phyloP scores from a whole-genome alignment of 352 stramenopile genomes.

The Globisporangium nagaii region DNA sequence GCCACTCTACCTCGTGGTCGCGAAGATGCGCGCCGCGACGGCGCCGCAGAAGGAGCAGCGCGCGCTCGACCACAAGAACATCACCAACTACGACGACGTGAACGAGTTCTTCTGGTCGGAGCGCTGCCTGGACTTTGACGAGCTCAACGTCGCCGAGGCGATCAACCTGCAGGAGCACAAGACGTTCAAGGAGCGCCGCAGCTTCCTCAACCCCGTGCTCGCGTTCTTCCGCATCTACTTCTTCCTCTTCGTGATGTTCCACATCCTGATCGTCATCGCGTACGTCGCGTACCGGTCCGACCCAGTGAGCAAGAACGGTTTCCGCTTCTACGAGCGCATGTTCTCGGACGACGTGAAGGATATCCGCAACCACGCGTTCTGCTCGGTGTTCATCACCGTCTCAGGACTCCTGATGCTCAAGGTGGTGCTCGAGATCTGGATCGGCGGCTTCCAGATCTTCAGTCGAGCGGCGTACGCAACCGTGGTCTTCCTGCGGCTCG shows the following conservation, averaged over 20 bases:
- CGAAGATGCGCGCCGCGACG: slow-evolving; percentile 52
- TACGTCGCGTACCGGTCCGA: slow-evolving; percentile 78
- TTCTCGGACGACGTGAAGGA: slow-evolving; percentile 57
- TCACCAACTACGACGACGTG: slow-evolving; percentile 88
- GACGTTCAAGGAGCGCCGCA: slow-evolving; percentile 84
- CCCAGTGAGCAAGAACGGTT: slow-evolving; percentile 34
- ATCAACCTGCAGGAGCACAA: slow-evolving; percentile 65
- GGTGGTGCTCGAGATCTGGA: slow-evolving; percentile 79
- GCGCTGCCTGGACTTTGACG: slow-evolving; percentile 75
- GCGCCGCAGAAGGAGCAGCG: slow-evolving; percentile 15
- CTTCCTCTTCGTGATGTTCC: slow-evolving; percentile 80
- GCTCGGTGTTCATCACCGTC: slow-evolving; percentile 65
- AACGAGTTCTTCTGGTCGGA: slow-evolving; percentile 89
- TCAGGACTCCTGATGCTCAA: slow-evolving; percentile 57
- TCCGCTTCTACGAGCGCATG: slow-evolving; percentile 74
- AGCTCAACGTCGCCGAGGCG: slow-evolving; percentile 72
- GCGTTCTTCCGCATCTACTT: slow-evolving; percentile 88
- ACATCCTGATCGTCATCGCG: slow-evolving; percentile 68
- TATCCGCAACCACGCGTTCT: slow-evolving; percentile 72
- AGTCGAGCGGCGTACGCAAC: slow-evolving; percentile 41
- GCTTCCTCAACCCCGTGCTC: slow-evolving; percentile 72
- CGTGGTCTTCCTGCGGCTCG: slow-evolving; percentile 61
- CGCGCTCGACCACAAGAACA: slow-evolving; percentile 74
- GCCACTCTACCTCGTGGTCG: slow-evolving; percentile 72
- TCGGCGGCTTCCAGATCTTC: slow-evolving; percentile 76